A percentile compares a stretch with the other conserved stretches of the same genome.
phyloP scores from a whole-genome alignment of 1,139 yeast genomes.

The Pichia sp. region DNA sequence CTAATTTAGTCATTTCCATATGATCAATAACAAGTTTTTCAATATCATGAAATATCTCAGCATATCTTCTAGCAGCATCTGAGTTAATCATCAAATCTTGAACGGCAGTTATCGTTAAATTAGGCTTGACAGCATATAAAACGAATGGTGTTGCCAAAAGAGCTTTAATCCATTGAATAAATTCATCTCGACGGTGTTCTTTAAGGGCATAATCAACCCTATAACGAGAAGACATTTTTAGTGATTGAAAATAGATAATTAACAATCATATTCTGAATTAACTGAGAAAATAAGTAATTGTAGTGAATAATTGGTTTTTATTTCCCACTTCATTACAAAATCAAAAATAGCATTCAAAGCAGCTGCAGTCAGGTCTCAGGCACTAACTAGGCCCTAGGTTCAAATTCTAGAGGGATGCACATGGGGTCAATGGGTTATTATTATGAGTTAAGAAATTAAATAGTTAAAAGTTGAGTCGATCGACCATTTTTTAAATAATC shows the following conservation, averaged over 20 bases:
- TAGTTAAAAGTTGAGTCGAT: no score
- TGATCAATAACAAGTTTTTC: conserved; percentile 63
- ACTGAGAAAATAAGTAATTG: no score
- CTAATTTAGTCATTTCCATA: conserved; percentile 33
- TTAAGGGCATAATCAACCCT: conserved; percentile 63
- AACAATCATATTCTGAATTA: no score
- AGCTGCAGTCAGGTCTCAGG: no score
- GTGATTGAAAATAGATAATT: background rate
- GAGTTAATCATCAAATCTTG: conserved; percentile 31
- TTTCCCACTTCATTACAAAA: no score
- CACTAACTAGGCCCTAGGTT: no score
- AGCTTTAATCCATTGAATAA: conserved; percentile 94
- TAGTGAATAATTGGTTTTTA: no score
- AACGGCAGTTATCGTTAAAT: conserved; percentile 34
- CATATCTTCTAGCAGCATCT: conserved; percentile 65
- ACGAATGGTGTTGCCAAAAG: conserved; percentile 89
- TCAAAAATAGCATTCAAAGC: no score
- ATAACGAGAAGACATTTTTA: conserved; percentile 46
- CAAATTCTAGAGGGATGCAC: no score
- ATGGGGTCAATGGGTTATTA: no score
- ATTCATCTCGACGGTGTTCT: conserved; percentile 85
- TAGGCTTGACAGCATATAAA: conserved; percentile 58
- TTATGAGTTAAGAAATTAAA: no score
- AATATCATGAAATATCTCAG: conserved; percentile 79
- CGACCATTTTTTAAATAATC: no score